A percentile compares a stretch with the other conserved stretches of the same genome.
Conservation (phyloP, 2,329 filamentous ascomycete species). For the Zymoseptoria passerinii region DNA sequence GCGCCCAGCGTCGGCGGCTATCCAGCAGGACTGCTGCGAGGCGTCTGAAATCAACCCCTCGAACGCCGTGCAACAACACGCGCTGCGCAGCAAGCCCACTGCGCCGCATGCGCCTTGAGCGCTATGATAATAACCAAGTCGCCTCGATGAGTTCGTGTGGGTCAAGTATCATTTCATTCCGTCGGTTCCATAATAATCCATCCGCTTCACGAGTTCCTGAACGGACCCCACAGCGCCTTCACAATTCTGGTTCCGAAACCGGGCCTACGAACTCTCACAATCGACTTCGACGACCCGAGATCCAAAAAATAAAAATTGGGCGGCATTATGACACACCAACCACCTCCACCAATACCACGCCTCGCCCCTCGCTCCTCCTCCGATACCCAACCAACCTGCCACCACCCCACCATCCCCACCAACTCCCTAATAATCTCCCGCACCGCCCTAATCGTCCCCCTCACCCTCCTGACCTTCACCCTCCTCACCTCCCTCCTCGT, state of each 20-base stretch:
- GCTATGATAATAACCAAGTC: background rate
- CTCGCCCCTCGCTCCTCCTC: background rate
- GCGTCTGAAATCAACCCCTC: background rate
- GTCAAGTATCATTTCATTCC: background rate
- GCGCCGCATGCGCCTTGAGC: background rate
- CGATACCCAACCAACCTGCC: constrained; percentile 3
- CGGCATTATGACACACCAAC: background rate
- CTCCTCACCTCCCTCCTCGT: constrained; percentile 18
- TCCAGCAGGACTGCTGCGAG: background rate
- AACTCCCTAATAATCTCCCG: constrained; percentile 20
- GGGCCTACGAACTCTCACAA: background rate
- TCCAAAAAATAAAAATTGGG: background rate
- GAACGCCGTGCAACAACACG: background rate
- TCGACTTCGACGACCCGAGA: background rate
- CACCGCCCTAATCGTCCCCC: constrained; percentile 17
- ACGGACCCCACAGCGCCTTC: background rate
- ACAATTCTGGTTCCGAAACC: background rate
- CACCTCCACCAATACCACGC: background rate
- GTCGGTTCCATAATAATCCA: background rate
- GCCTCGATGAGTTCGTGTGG: background rate
- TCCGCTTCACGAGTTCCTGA: background rate
- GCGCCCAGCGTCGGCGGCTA: background rate
- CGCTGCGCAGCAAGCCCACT: background rate
- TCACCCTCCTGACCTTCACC: constrained; percentile 17
- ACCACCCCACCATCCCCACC: constrained; percentile 3